Evolutionary conservation across 83 land plant species (phyloP), one percentile per base, ranked within the genome.

Genomic region (Diphasiastrum complanatum): DNA sequence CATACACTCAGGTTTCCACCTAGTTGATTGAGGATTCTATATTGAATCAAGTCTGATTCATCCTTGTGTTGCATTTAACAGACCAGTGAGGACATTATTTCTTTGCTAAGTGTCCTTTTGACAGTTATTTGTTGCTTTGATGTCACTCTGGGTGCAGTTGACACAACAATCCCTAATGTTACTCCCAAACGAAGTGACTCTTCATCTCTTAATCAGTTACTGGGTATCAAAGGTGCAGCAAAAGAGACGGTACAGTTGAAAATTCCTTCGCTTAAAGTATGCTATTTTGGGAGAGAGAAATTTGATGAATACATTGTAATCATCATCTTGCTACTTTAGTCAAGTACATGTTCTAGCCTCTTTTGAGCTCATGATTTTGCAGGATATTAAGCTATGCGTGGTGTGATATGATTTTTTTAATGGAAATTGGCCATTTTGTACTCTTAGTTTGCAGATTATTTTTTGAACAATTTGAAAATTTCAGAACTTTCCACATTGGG

Each of bases 211-310:
- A 82, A 82, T 64, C 85, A 82, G 58, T 61, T 82, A 32, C 84
- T 82, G 22, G 85, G 85, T 23, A 79, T 82, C 1, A 82, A 79
- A 67, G 85, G 84, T 24, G 85, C 85, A 18, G 33, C 67, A 2
- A 47, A 49, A 51, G 85, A 82, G 57, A 75, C 85, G 55, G 83
- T 78, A 51, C 33, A 53, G 52, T 1, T n/a, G 1, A 34, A 12
- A 32, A 49, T 10, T 52, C 35, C 20, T 29, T 33, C 8, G 31
- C 34, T 12, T 19, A 22, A 43, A 10, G 40, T 27, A 11, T 14
- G 33, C n/a, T 45, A 29, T 30, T 45, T 5, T 41, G 4, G 16
- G 19, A 3, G 18, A 34, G 6, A 37, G 18, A 19, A 55, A 10
- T 12, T 48, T 50, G 23, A 61, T 57, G 46, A 33, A 34, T 18